Base-by-base conservation (phyloP, 2,329 filamentous ascomycete genomes). In the Cercospora brassicicola region DNA sequence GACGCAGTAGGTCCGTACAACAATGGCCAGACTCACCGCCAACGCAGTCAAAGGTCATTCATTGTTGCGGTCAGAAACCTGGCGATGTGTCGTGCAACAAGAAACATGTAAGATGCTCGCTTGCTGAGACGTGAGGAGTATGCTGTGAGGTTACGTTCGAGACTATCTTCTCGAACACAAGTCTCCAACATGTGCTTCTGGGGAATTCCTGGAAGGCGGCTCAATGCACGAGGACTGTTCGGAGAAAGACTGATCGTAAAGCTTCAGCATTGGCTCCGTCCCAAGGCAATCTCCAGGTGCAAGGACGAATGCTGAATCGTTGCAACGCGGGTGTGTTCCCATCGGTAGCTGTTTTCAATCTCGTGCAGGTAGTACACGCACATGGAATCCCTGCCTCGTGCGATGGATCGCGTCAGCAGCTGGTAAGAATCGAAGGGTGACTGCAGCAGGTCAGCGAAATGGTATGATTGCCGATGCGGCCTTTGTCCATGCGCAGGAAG, bases 21-120 rank as follows among this genome's bases (percentile, higher is more conserved):
- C 53, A 30, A 26, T 18, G 48, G 23, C 20, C 62, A 57, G 23
- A 59, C 62, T 64, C 62, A 64, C 62, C 62, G 62, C 62, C 33
- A 48, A 18, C 23, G 51, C 18, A 26, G n/a, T 23, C n/a, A n/a
- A 33, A 57, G 23, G 59, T 51, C 61, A 42, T 56, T 45, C 62
- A 59, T 57, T 20, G 48, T 59, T 30, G 31, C 62, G 33, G 48
- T 55, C 36, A 20, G 36, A n/a, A 15, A 57, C 30, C 20, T 36
- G 33, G 51, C 26, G 26, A 13, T n/a, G 20, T 20, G 51, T 28
- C 39, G 62, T 64, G 62, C 15, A 30, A 64, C 62, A 11, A 20
- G 20, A 18, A 18, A 18, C 18, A 59, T 57, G 62, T 9, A 20
- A 59, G 26, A 18, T 26, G 18, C 23, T 64, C 51, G 62, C 62